Conservation (phyloP, 2,329 filamentous ascomycete genomes). For the Diatrype stigma region DNA sequence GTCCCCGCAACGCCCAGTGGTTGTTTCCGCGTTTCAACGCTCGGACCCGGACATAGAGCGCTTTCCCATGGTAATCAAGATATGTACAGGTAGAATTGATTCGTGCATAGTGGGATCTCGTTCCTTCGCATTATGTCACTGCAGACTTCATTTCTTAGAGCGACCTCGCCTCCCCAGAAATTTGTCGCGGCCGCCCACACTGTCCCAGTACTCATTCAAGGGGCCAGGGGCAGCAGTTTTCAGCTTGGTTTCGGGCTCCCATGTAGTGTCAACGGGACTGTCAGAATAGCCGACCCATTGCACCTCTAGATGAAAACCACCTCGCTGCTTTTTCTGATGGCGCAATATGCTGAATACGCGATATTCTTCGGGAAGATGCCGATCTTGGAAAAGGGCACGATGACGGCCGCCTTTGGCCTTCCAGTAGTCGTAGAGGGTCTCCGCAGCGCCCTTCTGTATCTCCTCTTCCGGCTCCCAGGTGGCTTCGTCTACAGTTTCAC, state of each 20-base stretch:
- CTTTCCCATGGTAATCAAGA: neutral
- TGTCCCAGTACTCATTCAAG: slow-evolving; percentile 26
- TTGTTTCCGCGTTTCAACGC: neutral
- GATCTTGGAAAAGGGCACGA: slow-evolving; percentile 24
- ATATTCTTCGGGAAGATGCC: slow-evolving; percentile 22
- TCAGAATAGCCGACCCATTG: slow-evolving; percentile 30
- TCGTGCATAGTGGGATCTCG: neutral
- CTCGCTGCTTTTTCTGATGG: slow-evolving; percentile 23
- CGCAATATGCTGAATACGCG: slow-evolving; percentile 24
- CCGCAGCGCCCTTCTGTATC: slow-evolving; percentile 29
- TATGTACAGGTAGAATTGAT: slow-evolving; percentile 8
- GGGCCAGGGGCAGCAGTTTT: slow-evolving; percentile 19
- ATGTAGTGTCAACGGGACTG: slow-evolving; percentile 22
- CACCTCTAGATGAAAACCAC: slow-evolving; percentile 26
- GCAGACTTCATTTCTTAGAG: slow-evolving; percentile 20
- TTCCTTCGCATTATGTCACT: slow-evolving; percentile 5
- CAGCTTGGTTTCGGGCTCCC: slow-evolving; percentile 27
- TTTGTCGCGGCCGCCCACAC: slow-evolving; percentile 21
- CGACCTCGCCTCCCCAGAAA: slow-evolving; percentile 24
- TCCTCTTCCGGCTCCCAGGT: slow-evolving; percentile 31
- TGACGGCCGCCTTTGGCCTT: slow-evolving; percentile 25
- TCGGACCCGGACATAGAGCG: neutral
- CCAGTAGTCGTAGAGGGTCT: slow-evolving; percentile 31
- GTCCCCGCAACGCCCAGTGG: neutral
- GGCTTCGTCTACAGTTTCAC: slow-evolving; percentile 19